phyloP scores from a whole-genome alignment of 2,329 filamentous ascomycete genomes.

The Aquanectria penicillioides region DNA sequence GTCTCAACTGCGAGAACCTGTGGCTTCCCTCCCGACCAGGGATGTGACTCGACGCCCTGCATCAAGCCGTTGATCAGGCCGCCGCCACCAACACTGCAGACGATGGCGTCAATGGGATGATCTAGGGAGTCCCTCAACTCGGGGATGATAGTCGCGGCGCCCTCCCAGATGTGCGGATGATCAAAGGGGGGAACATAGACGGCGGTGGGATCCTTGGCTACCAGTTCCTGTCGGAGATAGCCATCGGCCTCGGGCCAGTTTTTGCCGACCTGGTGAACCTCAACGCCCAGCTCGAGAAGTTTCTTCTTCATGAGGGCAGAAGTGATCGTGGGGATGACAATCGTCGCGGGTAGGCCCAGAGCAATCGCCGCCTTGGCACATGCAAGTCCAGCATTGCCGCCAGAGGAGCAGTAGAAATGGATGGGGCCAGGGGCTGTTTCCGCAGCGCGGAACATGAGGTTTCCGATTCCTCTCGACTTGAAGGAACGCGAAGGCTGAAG shows the following conservation, averaged over 20 bases:
- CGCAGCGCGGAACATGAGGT: constrained; percentile 66
- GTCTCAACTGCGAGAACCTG: constrained; percentile 81
- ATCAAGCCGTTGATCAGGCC: constrained; percentile 82
- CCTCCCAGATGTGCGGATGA: constrained; percentile 73
- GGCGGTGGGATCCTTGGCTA: constrained; percentile 60
- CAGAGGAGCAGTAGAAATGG: constrained; percentile 84
- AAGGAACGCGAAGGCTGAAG: constrained; percentile 87
- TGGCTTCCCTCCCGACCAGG: constrained; percentile 48
- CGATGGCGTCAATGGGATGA: constrained; percentile 70
- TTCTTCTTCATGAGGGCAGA: constrained; percentile 77
- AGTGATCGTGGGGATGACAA: constrained; percentile 76
- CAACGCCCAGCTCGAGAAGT: constrained; percentile 72
- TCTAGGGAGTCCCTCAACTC: constrained; percentile 56
- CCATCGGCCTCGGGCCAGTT: constrained; percentile 76
- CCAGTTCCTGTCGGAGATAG: constrained; percentile 68
- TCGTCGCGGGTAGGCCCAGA: constrained; percentile 74
- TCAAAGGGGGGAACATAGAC: constrained; percentile 79
- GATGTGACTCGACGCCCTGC: constrained; percentile 68
- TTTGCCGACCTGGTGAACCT: constrained; percentile 74
- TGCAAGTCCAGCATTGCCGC: constrained; percentile 87
- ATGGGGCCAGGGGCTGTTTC: constrained; percentile 47
- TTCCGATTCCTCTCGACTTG: constrained; percentile 82
- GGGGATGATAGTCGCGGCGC: constrained; percentile 68
- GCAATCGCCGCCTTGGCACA: constrained; percentile 77
- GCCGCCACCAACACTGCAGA: constrained; percentile 84